Evolutionary conservation across 2,329 filamentous ascomycete species (phyloP), one percentile per base, ranked within the genome.

Genomic region (Calonectria pseudoreteaudii): DNA sequence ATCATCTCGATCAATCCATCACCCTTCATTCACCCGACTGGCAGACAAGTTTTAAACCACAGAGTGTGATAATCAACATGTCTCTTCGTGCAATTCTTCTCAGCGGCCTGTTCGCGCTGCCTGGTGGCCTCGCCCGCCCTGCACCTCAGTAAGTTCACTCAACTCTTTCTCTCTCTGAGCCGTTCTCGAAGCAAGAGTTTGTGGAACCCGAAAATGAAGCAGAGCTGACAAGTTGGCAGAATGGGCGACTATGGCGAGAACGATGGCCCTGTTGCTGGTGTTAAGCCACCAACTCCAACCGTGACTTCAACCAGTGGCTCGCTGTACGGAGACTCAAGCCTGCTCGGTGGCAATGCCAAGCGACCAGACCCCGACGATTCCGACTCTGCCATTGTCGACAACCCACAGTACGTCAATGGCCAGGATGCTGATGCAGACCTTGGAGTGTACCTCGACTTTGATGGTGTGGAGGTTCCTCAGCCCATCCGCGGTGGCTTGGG

Each of bases 371-470:
- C 83, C 3, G 82, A 83, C 13, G 47, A 70, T 18, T 83, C 82
- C 3, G 83, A 85, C 38, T 86, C 82, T 3, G 86, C 87, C 36
- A 74, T 84, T 1, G 85, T 88, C 0, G 53, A 79, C 2, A 72
- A 86, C 44, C 82, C 85, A 0, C 75, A 87, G 47, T 84, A 88
- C 13, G 87, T 89, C 13, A 81, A 84, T 0, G 89, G 88, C 0
- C 90, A 92, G 77, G 86, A 86, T 1, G 87, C 87, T 0, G 85
- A 89, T 62, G 83, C 85, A 0, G 82, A 88, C 13, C 83, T 90
- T 18, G 91, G 90, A 11, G 44, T 69, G 38, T 69, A 60, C 41
- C 53, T 69, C 10, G 36, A 69, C 38, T 69, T 69, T 60, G 66
- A 69, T 18, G 53, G 18, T 18, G 41, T 9, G 20, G 53, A 69